Conservation (phyloP, 2,329 filamentous ascomycete species). For the Neocucurbitaria cava region DNA sequence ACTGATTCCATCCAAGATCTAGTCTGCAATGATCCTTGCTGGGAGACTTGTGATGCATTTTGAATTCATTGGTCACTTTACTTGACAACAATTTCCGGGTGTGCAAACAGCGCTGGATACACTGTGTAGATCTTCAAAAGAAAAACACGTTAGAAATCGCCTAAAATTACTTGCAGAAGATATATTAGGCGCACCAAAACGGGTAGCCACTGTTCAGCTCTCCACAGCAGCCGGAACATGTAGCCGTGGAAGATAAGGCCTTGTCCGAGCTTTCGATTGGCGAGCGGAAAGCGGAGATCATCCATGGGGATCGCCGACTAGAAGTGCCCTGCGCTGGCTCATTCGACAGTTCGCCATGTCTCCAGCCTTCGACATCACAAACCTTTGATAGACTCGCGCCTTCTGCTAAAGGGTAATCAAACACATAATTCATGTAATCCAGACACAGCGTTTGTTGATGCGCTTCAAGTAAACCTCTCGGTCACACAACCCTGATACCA, state of each 20-base stretch:
- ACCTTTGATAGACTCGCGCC: neutral
- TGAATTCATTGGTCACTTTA: neutral
- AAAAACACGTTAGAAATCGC: neutral
- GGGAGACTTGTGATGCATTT: neutral
- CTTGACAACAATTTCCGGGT: neutral
- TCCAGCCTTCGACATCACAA: slow-evolving; percentile 15
- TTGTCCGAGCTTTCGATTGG: slow-evolving; percentile 29
- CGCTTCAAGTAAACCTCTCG: neutral
- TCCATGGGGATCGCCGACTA: slow-evolving; percentile 18
- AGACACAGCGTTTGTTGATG: neutral
- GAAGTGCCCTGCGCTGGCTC: slow-evolving; percentile 6
- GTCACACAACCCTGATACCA: slow-evolving; percentile 3
- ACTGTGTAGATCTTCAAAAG: neutral
- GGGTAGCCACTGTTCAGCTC: slow-evolving; percentile 16
- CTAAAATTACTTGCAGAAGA: neutral
- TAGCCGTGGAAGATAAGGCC: slow-evolving; percentile 3
- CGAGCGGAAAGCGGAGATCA: slow-evolving; percentile 20
- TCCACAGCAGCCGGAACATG: slow-evolving; percentile 19
- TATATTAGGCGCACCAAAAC: neutral
- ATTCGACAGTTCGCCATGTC: slow-evolving; percentile 4
- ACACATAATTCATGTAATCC: neutral
- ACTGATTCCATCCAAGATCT: neutral
- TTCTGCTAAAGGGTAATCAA: neutral
- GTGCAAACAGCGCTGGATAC: neutral
- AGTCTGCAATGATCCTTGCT: neutral